Evolutionary conservation across 2,329 filamentous ascomycete species (phyloP), one percentile per base, ranked within the genome.

Genomic region (Dothidotthia symphoricarpi): DNA sequence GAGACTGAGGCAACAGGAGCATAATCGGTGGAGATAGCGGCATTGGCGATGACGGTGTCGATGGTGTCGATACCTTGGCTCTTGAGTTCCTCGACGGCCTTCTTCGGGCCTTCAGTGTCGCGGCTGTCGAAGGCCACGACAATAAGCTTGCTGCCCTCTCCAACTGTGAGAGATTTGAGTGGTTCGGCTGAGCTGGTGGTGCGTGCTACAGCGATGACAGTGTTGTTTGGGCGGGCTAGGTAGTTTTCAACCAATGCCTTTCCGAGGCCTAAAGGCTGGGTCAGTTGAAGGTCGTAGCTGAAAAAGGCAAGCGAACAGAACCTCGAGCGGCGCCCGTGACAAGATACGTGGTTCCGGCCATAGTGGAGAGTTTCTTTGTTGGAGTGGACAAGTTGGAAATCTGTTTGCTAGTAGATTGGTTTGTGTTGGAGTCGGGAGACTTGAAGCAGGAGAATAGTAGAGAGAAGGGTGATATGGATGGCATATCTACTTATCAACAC

Each of bases 11-110:
- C 15, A 41, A 43, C 31, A 1, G 32, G 25, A 0, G n/a, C 13
- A 24, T 26, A 17, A 0, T 34, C 28, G 35, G 41, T 25, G 3
- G 27, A 51, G 9, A 74, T 69, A 10, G 68, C 76, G 0, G 76
- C 75, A 49, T 79, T 80, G 29, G 75, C 72, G 34, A 80, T 71
- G 2, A 80, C 67, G 5, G 76, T 53, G 43, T 80, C 75, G 2
- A 79, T 53, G 16, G 66, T 55, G 4, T 56, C 49, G 44, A 79
- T 70, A 3, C 61, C 63, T 15, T 37, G 29, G 3, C 25, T 31
- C 13, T 29, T 19, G 12, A 39, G 16, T 12, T 41, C 19, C n/a
- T 32, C 11, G 16, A 57, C 35, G 6, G 54, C 51, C 6, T 31
- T 24, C 9, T 22, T 16, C 8, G 53, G 32, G 28, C 46, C 40